Evolutionary conservation across 768 basidiomycete genomes (phyloP).

Genomic region (Termitomyces sp.): DNA sequence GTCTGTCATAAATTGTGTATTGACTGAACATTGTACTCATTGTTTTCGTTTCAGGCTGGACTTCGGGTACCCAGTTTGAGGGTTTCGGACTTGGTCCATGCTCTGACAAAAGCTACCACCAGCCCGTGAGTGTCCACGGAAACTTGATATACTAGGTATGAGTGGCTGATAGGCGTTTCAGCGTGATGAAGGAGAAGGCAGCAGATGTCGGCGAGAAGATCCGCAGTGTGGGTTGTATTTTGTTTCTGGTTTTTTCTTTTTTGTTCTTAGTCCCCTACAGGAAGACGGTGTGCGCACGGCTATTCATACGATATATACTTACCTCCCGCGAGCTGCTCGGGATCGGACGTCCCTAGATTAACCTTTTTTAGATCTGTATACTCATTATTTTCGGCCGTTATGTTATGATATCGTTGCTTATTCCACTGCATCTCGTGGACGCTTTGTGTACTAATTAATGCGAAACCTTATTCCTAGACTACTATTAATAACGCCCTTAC

Average conservation of each 20-base stretch:
- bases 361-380: not conserved
- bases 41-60: conserved; percentile 33
- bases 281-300: conserved; percentile 59
- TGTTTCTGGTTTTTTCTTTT: not conserved
- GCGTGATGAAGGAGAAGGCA: conserved; percentile 60
- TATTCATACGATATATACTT: conserved; percentile 49
- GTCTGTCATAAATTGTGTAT: conserved; percentile 26
- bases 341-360: conserved; percentile 21
- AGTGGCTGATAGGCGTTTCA: conserved; percentile 14
- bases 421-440: not conserved
- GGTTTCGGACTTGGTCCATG: conserved; percentile 44
- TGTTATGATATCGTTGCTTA: not conserved
- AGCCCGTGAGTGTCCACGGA: conserved; percentile 32
- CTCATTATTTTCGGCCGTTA: not conserved
- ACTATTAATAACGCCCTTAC: not conserved
- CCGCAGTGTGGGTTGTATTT: conserved; percentile 21
- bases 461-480: not conserved
- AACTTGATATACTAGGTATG: not conserved
- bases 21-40: not conserved
- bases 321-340: conserved; percentile 32
- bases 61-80: conserved; percentile 43
- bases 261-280: conserved; percentile 20
- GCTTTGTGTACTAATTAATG: not conserved
- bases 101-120: conserved; percentile 50
- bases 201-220: conserved; percentile 33